Evolutionary conservation across 371 early-diverging fungal species (phyloP), one percentile per base, ranked within the genome.

Genomic region (Apophysomyces ossiformis): DNA sequence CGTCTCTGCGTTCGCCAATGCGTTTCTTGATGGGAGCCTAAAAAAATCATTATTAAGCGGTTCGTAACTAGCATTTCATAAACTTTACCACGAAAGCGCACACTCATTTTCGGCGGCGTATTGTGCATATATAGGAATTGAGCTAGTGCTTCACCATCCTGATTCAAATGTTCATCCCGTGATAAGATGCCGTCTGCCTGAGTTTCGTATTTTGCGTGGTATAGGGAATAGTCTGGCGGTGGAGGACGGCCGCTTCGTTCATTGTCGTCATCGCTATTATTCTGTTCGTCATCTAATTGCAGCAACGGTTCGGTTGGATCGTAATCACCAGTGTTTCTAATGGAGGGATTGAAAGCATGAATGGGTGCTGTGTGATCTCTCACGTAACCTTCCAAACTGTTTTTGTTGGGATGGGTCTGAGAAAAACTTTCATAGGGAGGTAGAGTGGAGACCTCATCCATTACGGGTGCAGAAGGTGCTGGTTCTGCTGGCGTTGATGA

Each of bases 11-110:
- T n/a, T 39, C 65, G 69, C 70, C 73, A 80, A 18, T 63, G 61
- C 0, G 81, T 79, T 47, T 81, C 84, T 44, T 83, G 77, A 41
- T 81, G 81, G 41, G 69, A 75, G 9, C 83, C 83, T 83, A 44
- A 39, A 37, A 21, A 45, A 36, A 43, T 1, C n/a, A 21, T 18
- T 18, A 50, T 9, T 26, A 26, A 26, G 32, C 1, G 32, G 32
- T 26, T 26, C 32, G 32, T 26, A 26, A 2, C 2, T 26, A 26
- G 32, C 32, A 26, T 26, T 26, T 26, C 32, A 2, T 26, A 26
- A 3, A 26, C 32, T 2, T 26, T 75, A 80, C 81, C 81, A 68
- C 73, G 63, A 58, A 83, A 81, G 37, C 72, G 62, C 13, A 79
- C 70, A 8, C 35, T 56, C 66, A 83, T 69, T 13, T 43, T 59